Percentiles rank a stretch among this genome's conserved stretches.
Conservation (phyloP, 139 green algal species). For the Chlorella ohadii region DNA sequence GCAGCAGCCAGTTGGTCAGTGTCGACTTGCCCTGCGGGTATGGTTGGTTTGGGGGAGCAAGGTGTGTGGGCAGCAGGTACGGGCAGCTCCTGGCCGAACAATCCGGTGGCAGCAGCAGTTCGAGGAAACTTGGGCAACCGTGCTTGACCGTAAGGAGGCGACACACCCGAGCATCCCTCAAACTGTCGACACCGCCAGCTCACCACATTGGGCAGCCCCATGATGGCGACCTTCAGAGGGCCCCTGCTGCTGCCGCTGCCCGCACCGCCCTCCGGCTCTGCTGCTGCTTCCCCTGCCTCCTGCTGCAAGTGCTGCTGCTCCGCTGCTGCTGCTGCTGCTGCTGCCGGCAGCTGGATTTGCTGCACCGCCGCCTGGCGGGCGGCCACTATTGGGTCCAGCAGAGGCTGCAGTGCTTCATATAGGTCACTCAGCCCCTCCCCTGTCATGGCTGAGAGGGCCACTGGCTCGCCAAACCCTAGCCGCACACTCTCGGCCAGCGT, state of each 20-base stretch:
- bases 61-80: too few species aligned
- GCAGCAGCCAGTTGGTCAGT: constrained; percentile 85
- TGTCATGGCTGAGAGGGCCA: constrained; percentile 87
- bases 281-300: neutral
- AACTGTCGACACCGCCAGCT: neutral
- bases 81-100: too few species aligned
- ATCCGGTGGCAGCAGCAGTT: too few species aligned
- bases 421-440: constrained; percentile 92
- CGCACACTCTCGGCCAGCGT: constrained; percentile 44
- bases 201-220: constrained; percentile 86
- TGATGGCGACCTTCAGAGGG: constrained; percentile 66
- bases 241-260: constrained; percentile 3
- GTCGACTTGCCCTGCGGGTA: constrained; percentile 82
- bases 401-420: constrained; percentile 74
- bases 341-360: neutral
- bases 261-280: neutral
- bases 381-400: constrained; percentile 55
- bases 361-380: constrained; percentile 19
- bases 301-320: neutral
- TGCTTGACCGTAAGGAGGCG: too few species aligned
- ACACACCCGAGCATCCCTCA: too few species aligned
- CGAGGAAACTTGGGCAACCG: too few species aligned
- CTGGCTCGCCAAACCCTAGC: constrained; percentile 84
- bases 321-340: neutral
- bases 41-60: neutral